Percentiles rank a stretch among this genome's conserved stretches.
Evolutionary conservation across 495 filamentous ascomycete species (phyloP).

Genomic region (Penicillium bialowiezense): DNA sequence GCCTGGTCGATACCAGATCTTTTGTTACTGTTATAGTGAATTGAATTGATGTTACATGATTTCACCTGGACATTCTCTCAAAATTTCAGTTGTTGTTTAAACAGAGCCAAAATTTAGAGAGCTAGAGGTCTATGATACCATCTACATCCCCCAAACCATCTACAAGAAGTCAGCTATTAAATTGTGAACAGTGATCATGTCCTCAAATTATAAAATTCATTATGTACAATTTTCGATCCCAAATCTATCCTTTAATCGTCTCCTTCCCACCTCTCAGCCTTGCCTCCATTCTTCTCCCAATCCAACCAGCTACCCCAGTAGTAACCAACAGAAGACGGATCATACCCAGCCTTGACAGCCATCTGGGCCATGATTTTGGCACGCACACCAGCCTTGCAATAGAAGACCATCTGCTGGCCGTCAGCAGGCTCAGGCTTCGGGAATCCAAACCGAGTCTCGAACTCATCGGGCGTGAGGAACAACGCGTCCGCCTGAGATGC

Average conservation of each 20-base stretch:
- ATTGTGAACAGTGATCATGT: no score
- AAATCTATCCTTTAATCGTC: slow-evolving; percentile 17
- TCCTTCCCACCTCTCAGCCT: slow-evolving; percentile 52
- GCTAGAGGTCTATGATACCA: no score
- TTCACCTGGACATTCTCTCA: no score
- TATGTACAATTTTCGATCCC: neutral
- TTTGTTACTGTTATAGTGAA: slow-evolving; percentile 16
- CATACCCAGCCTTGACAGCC: slow-evolving; percentile 74
- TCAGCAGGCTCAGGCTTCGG: slow-evolving; percentile 35
- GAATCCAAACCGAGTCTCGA: slow-evolving; percentile 53
- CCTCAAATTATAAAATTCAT: no score
- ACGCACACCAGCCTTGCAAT: slow-evolving; percentile 88
- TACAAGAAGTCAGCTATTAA: no score
- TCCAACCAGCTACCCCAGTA: slow-evolving; percentile 90
- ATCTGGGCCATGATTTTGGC: slow-evolving; percentile 75
- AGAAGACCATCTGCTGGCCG: slow-evolving; percentile 64
- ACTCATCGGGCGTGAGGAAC: slow-evolving; percentile 70
- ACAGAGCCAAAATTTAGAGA: no score
- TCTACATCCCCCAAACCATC: no score
- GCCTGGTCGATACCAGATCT: slow-evolving; percentile 26
- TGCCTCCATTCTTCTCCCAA: slow-evolving; percentile 70
- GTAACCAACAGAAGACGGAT: slow-evolving; percentile 67
- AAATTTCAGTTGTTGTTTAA: no score
- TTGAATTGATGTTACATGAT: slow-evolving; percentile 14
- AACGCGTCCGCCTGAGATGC: slow-evolving; percentile 72